phyloP scores from a whole-genome alignment of 2,329 filamentous ascomycete species.

The Fusarium xyrophilum region DNA sequence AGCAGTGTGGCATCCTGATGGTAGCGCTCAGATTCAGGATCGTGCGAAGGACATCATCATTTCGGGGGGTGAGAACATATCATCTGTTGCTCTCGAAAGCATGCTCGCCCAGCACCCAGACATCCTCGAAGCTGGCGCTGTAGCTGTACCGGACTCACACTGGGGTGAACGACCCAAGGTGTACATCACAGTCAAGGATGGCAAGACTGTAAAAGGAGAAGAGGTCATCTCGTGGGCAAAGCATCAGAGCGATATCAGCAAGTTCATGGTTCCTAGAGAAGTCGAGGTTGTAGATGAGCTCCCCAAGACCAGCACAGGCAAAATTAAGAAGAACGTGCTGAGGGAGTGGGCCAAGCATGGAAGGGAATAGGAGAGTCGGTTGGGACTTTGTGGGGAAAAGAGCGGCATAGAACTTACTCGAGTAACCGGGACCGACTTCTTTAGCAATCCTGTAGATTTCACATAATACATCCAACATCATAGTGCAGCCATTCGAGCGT shows the following conservation, averaged over 20 bases:
- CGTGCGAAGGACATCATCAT: slow-evolving; percentile 98
- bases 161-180: slow-evolving; percentile 98
- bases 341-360: slow-evolving; percentile 74
- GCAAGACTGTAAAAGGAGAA: slow-evolving; percentile 55
- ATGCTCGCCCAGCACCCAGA: slow-evolving; percentile 89
- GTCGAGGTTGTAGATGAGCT: slow-evolving; percentile 84
- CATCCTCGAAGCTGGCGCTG: slow-evolving; percentile 89
- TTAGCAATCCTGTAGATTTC: slow-evolving; percentile 2
- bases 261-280: slow-evolving; percentile 83
- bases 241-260: slow-evolving; percentile 78
- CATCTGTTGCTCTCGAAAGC: slow-evolving; percentile 87
- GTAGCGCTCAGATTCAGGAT: slow-evolving; percentile 89
- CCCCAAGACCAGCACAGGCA: slow-evolving; percentile 96
- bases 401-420: not conserved
- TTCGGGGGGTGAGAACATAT: slow-evolving; percentile 96
- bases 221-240: slow-evolving; percentile 89
- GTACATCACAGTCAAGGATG: slow-evolving; percentile 80
- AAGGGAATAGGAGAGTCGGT: slow-evolving; percentile 13
- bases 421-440: not conserved
- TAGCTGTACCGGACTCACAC: slow-evolving; percentile 83
- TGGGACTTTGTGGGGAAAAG: not conserved
- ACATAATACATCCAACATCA: not conserved
- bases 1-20: slow-evolving; percentile 91
- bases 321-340: slow-evolving; percentile 93
- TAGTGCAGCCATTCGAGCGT: not conserved